Evolutionary conservation across 495 filamentous ascomycete species (phyloP).

Genomic region (Penicillium manginii): DNA sequence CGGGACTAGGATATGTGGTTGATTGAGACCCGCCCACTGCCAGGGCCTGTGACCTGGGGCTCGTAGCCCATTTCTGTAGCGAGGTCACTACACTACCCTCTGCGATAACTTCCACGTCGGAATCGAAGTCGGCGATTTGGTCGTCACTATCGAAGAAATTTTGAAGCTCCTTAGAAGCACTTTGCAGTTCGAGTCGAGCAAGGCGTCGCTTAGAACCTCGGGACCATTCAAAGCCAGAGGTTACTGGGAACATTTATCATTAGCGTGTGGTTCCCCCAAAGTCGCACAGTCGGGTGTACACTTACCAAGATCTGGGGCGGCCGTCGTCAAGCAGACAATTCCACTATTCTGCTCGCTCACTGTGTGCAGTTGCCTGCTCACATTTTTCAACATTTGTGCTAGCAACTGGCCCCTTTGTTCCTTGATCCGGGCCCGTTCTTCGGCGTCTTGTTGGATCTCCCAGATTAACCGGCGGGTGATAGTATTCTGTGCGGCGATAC

Average conservation of each 20-base stretch:
- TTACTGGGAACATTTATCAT: slow-evolving; percentile 19
- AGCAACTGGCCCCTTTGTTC: slow-evolving; percentile 33
- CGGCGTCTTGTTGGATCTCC: slow-evolving; percentile 46
- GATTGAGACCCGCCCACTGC: slow-evolving; percentile 42
- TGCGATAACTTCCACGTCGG: slow-evolving; percentile 33
- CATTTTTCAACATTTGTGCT: slow-evolving; percentile 28
- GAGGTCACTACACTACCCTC: slow-evolving; percentile 40
- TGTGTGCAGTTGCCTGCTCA: slow-evolving; percentile 31
- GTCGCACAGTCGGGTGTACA: background rate
- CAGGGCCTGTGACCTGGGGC: slow-evolving; percentile 41
- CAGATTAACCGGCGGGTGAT: slow-evolving; percentile 47
- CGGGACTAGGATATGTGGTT: slow-evolving; percentile 32
- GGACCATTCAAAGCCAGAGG: slow-evolving; percentile 36
- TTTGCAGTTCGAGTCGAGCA: slow-evolving; percentile 44
- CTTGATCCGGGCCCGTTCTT: slow-evolving; percentile 32
- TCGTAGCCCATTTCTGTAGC: slow-evolving; percentile 45
- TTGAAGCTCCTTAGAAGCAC: slow-evolving; percentile 47
- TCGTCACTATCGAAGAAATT: slow-evolving; percentile 47
- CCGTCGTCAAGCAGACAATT: slow-evolving; percentile 41
- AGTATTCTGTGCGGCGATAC: slow-evolving; percentile 42
- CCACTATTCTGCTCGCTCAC: slow-evolving; percentile 35
- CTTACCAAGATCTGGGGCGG: slow-evolving; percentile 43
- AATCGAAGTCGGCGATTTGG: slow-evolving; percentile 39
- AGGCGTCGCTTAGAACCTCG: slow-evolving; percentile 44
- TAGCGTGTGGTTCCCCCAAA: background rate